These are phyloP conservation scores for Ceratobasidium sp. DNA, from an alignment of 1,284 basidiomycete species.

Conservation along the genomic window DNA sequence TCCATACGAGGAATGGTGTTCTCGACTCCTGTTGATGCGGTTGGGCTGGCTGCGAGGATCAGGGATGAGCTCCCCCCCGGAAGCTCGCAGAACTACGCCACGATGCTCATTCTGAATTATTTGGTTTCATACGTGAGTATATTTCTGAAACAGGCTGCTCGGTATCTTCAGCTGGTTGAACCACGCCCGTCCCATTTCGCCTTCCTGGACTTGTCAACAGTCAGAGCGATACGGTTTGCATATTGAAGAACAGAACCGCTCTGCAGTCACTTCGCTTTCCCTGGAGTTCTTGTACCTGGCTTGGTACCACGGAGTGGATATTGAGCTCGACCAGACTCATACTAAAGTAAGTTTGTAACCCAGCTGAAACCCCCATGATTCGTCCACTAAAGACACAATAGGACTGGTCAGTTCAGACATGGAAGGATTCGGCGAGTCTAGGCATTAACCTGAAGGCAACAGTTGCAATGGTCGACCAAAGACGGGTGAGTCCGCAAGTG, in stretches of 20 bases:
- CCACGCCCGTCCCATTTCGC: too few relatives aligned
- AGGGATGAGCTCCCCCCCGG: conserved; percentile 21
- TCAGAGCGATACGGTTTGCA: conserved; percentile 19
- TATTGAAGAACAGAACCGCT: not conserved
- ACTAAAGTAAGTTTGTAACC: conserved; percentile 3
- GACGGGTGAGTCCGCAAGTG: not conserved
- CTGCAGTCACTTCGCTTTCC: conserved; percentile 21
- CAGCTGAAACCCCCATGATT: not conserved
- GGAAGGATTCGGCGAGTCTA: conserved; percentile 29
- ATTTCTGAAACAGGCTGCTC: not conserved
- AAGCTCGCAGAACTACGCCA: conserved; percentile 18
- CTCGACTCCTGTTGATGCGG: conserved; percentile 3
- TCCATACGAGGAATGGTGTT: not conserved
- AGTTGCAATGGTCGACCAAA: not conserved
- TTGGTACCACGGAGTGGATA: conserved; percentile 23
- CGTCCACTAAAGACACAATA: not conserved
- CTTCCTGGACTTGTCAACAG: not conserved
- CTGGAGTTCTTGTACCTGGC: conserved; percentile 37
- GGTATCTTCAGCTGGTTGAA: too few relatives aligned
- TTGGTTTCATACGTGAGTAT: conserved; percentile 14
- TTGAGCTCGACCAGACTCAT: conserved; percentile 22
- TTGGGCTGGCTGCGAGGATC: conserved; percentile 5
- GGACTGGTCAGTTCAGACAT: conserved; percentile 19
- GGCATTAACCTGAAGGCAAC: conserved; percentile 21
- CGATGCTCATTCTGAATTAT: conserved; percentile 27